These are phyloP conservation scores for Mycena chlorophos DNA, from an alignment of 768 basidiomycete genomes.

Conservation along the genomic window DNA sequence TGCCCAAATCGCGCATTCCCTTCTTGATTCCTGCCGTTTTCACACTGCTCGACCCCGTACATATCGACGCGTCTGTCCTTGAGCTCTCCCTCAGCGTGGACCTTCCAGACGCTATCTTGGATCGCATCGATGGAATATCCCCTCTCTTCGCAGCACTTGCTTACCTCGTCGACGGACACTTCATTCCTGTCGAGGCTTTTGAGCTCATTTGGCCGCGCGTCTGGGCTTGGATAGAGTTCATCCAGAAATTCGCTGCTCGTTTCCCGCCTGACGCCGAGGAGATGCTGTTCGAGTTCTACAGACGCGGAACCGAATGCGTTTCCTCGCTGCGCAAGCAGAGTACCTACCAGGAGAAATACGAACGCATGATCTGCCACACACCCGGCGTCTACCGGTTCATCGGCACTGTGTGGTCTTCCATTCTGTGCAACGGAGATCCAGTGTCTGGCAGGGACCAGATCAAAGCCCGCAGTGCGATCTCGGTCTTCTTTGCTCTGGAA, in stretches of 20 bases:
- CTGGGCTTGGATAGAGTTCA: not conserved
- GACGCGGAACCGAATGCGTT: not conserved
- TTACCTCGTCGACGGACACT: not conserved
- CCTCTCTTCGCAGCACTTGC: not conserved
- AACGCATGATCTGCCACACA: not conserved
- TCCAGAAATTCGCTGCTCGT: not conserved
- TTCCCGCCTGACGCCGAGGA: not conserved
- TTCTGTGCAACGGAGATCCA: no score
- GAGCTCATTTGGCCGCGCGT: not conserved
- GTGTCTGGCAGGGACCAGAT: not conserved
- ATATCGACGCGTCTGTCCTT: not conserved
- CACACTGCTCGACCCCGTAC: not conserved
- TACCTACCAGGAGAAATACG: not conserved
- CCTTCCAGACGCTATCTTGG: not conserved
- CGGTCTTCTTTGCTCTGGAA: not conserved
- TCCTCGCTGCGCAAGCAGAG: not conserved
- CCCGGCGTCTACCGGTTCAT: not conserved
- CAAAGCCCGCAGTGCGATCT: not conserved
- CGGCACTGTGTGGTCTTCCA: not conserved
- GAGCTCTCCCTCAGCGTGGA: not conserved
- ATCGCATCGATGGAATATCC: no score
- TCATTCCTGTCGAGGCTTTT: not conserved
- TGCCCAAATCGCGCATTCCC: not conserved
- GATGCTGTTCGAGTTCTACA: not conserved
- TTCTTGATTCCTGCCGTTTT: not conserved